A percentile compares a stretch with the other conserved stretches of the same genome.
These are phyloP conservation scores for Fomitopsis betulina DNA, from an alignment of 1,284 basidiomycete species.

Conservation along the genomic window DNA sequence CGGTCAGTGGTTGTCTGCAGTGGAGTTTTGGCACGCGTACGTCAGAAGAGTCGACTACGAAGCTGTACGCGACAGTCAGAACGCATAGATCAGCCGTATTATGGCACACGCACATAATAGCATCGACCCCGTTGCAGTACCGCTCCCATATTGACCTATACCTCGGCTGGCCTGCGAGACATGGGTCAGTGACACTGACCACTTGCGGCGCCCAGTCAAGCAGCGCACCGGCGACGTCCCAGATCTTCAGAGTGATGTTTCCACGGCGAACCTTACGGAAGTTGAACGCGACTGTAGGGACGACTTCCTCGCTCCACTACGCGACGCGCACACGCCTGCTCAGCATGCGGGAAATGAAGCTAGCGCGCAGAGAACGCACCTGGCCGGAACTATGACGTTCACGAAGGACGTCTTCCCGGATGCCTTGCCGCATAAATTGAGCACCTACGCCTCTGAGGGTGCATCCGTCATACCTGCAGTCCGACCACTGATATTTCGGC, in stretches of 20 bases:
- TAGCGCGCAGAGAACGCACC: conserved; percentile 33
- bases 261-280: conserved; percentile 82
- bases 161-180: conserved; percentile 75
- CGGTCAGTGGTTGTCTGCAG: neutral
- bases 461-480: conserved; percentile 59
- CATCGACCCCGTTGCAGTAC: conserved; percentile 93
- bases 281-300: conserved; percentile 93
- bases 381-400: conserved; percentile 86
- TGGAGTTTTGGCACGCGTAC: conserved; percentile 38
- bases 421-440: conserved; percentile 47
- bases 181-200: neutral
- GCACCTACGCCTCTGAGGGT: neutral
- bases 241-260: conserved; percentile 89
- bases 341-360: neutral
- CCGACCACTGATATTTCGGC: conserved; percentile 94
- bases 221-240: conserved; percentile 82
- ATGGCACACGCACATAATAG: conserved; percentile 72
- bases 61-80: conserved; percentile 44
- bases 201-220: too few relatives aligned
- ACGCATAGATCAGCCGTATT: too few relatives aligned
- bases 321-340: neutral
- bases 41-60: conserved; percentile 87
- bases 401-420: conserved; percentile 95
- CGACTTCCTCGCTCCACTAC: conserved; percentile 90
- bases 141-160: conserved; percentile 95